Base-by-base conservation (phyloP, 306 rosid genomes). In the Prunus davidiana region DNA sequence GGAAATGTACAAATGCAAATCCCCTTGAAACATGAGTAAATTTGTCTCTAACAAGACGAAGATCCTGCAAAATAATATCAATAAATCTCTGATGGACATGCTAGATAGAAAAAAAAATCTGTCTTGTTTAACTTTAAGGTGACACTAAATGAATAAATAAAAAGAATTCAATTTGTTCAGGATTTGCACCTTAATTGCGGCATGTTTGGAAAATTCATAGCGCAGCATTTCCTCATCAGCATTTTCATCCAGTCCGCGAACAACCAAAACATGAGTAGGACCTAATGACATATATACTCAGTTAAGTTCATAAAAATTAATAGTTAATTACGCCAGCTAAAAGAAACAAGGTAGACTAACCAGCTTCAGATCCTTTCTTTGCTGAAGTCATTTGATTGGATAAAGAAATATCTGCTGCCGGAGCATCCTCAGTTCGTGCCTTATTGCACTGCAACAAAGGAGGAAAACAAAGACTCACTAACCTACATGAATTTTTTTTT, bases 201-300 rank as follows among this genome's bases (percentile, higher is more conserved):
- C 97, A 85, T 95, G 97, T 82, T 95, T 95, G 51, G 97, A 95
- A 80, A 95, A 95, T 72, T 95, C 98, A 82, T 92, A 95, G 71
- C 98, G 98, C 71, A 95, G 93, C 97, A 92, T 92, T 88, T 90
- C 98, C 86, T 92, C 98, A 71, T 95, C 98, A 28, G 97, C 97
- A 89, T 92, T 92, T 85, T 95, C 98, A 83, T 92, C 98, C 93
- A 95, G 92, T 76, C 98, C 98, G 22, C 98, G 97, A 77, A 95
- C 93, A 77, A 95, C 98, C 93, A 95, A 83, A 79, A 95, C 97
- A 92, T 95, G 98, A 65, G 98, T 95, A 79, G 98, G 98, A 83
- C 98, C 98, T 95, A 64, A 73, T 27, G 2, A 73, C 64, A 76
- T 43, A 63, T 52, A 55, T 72, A 74, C 52, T 78, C 47, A 77